Conservation (phyloP, 306 rosid genomes). For the Biancaea sappan region DNA sequence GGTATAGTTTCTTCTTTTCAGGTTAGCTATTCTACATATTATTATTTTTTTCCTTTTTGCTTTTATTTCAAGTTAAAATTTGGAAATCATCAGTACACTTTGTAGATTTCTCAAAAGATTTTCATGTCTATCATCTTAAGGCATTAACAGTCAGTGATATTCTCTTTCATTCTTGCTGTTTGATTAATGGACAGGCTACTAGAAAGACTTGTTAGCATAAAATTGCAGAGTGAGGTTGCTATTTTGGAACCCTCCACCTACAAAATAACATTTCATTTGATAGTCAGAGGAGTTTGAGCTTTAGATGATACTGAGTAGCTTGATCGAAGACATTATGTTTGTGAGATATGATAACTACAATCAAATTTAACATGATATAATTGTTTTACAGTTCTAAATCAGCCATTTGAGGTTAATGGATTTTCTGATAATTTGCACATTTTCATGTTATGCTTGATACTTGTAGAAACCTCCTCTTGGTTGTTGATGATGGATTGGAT, state of each 20-base stretch:
- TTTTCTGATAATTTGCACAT: neutral
- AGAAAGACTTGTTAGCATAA: constrained; percentile 1
- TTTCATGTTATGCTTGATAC: neutral
- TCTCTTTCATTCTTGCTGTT: constrained; percentile 32
- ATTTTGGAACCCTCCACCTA: too few species aligned
- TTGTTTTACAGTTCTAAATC: neutral
- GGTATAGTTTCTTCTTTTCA: too few species aligned
- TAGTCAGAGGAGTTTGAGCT: too few species aligned
- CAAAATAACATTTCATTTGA: too few species aligned
- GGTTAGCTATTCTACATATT: too few species aligned
- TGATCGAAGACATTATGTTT: neutral
- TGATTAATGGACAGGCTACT: constrained; percentile 33
- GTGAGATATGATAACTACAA: neutral
- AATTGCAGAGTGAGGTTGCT: neutral
- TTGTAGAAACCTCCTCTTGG: constrained; percentile 22
- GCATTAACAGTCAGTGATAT: constrained; percentile 7
- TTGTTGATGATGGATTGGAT: constrained; percentile 16
- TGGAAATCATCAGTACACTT: too few species aligned
- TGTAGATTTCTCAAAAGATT: too few species aligned
- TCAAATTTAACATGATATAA: too few species aligned
- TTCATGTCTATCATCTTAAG: too few species aligned
- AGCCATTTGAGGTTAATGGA: neutral
- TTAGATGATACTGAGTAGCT: too few species aligned
- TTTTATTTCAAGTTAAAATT: too few species aligned
- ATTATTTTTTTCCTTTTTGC: too few species aligned